Percentiles rank a stretch among this genome's conserved stretches.
Conservation (phyloP, 1,284 basidiomycete genomes). For the Cryptococcus jaspeensis region DNA sequence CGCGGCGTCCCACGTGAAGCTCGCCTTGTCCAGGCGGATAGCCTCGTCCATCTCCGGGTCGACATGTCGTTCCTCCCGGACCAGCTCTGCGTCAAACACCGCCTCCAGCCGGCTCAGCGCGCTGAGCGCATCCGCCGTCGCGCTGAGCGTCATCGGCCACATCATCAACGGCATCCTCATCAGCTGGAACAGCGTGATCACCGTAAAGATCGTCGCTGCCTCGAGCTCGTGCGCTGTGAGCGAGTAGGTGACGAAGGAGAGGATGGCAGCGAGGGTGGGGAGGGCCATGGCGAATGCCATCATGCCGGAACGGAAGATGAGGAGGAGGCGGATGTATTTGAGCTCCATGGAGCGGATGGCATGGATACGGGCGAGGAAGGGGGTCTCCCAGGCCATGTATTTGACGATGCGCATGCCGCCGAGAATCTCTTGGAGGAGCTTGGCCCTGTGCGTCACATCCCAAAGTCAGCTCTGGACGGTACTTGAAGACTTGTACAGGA, state of each 20-base stretch:
- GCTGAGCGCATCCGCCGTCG: slow-evolving; percentile 74
- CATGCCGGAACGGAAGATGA: slow-evolving; percentile 56
- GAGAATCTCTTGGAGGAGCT: slow-evolving; percentile 62
- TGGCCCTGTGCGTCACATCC: slow-evolving; percentile 45
- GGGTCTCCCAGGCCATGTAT: slow-evolving; percentile 59
- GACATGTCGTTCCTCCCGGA: slow-evolving; percentile 58
- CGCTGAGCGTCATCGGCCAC: slow-evolving; percentile 68
- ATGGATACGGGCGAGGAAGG: slow-evolving; percentile 66
- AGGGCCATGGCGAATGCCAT: slow-evolving; percentile 57
- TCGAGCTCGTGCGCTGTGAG: slow-evolving; percentile 66
- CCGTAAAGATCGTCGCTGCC: slow-evolving; percentile 66
- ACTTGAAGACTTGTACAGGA: too few relatives aligned
- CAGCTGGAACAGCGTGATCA: slow-evolving; percentile 71
- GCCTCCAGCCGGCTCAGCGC: slow-evolving; percentile 67
- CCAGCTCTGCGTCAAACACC: slow-evolving; percentile 75
- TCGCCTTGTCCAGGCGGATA: slow-evolving; percentile 64
- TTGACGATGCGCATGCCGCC: slow-evolving; percentile 88
- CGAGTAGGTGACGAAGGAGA: slow-evolving; percentile 82
- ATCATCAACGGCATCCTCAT: slow-evolving; percentile 51
- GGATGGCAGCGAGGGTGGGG: slow-evolving; percentile 76
- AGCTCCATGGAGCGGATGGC: slow-evolving; percentile 74
- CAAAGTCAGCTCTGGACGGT: too few relatives aligned
- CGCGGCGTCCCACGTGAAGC: slow-evolving; percentile 78
- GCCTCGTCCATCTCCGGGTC: slow-evolving; percentile 59
- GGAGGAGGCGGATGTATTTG: slow-evolving; percentile 69